Base-by-base conservation (phyloP, 495 filamentous ascomycete genomes). In the Neurospora sp. region DNA sequence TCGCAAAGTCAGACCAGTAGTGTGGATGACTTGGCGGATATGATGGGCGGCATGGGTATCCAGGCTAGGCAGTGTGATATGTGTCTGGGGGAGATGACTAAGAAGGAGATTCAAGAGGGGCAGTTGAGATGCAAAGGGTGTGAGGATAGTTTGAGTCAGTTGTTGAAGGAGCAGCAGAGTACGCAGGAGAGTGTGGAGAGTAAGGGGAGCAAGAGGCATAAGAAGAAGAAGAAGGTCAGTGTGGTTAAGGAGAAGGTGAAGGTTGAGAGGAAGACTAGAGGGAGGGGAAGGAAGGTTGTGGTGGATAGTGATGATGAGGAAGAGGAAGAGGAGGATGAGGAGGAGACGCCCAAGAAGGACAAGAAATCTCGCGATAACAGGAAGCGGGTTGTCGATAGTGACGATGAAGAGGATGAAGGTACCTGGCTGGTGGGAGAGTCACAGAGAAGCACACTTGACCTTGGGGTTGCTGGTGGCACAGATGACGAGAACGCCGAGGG, bases 401-500 rank as follows among this genome's bases (percentile, higher is more conserved):
- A 90, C 42, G 89, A 91, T 20, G 89, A 92, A 71, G 90, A 87
- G 31, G 77, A 71, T 37, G 75, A 80, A 9, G 90, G 89, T 27
- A 91, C 88, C 53, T 96, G 93, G 94, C 79, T 97, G 38, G 92
- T 93, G 5, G 85, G 89, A 0, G 88, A 90, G 61, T 80, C 85
- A 20, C 82, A 94, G 75, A 88, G 86, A 70, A 82, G 83, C 4
- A 74, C 84, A 3, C 71, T 86, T 4, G 83, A 84, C 46, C 86
- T 96, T 69, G 94, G 92, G 39, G 91, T 90, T 78, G 92, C 91
- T 44, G 94, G 93, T 20, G 94, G 92, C 14, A 87, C 86, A 7
- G 93, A 94, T 53, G 94, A 97, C 75, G 94, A 97, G 77, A 85
- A 97, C 82, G 88, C 91, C 20, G 94, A 97, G 76, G 93, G 93